A percentile compares a stretch with the other conserved stretches of the same genome.
phyloP scores from a whole-genome alignment of 306 rosid genomes.

The Ammopiptanthus mongolicus region DNA sequence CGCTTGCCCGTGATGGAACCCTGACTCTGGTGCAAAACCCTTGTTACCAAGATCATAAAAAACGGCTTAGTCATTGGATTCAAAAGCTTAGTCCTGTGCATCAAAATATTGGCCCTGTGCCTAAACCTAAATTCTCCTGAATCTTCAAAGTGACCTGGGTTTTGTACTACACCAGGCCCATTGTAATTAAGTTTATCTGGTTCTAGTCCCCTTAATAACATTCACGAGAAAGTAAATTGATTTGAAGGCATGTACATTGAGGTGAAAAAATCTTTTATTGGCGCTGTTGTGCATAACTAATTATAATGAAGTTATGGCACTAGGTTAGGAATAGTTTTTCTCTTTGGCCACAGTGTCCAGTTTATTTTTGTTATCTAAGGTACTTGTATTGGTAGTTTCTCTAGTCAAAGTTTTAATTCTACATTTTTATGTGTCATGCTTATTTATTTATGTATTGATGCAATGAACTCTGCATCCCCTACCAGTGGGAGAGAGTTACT shows the following conservation, averaged over 20 bases:
- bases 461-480: neutral
- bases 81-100: constrained; percentile 81
- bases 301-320: neutral
- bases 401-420: neutral
- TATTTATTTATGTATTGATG: neutral
- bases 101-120: constrained; percentile 40
- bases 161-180: constrained; percentile 49
- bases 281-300: constrained; percentile 9
- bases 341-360: neutral
- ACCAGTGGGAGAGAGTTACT: neutral
- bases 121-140: constrained; percentile 84
- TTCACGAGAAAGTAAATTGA: constrained; percentile 36
- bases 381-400: neutral
- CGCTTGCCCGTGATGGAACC: constrained; percentile 66
- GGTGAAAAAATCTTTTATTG: constrained; percentile 32
- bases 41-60: constrained; percentile 73
- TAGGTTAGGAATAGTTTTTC: neutral
- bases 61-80: constrained; percentile 83
- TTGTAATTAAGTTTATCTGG: constrained; percentile 60
- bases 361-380: neutral
- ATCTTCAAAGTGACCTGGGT: constrained; percentile 36
- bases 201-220: constrained; percentile 31
- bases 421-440: neutral
- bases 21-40: constrained; percentile 46
- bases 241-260: constrained; percentile 41